A percentile compares a stretch with the other conserved stretches of the same genome.
Conservation (phyloP, 2,329 filamentous ascomycete genomes). For the Trichoderma lentiforme region DNA sequence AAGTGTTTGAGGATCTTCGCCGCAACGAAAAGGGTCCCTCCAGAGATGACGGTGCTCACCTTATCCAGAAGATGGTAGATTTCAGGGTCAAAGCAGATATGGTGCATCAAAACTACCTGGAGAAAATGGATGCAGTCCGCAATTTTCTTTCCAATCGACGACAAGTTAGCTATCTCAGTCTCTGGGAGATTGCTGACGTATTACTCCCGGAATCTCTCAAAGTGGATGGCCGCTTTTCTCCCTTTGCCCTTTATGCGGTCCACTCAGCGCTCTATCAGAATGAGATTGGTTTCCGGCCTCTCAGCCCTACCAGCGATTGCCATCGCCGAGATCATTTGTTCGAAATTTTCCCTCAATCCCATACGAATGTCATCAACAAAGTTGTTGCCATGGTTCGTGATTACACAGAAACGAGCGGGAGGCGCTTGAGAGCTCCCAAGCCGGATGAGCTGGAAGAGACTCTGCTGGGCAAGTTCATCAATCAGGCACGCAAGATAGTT, state of each 20-base stretch:
- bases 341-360: constrained; percentile 46
- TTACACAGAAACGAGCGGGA: constrained; percentile 26
- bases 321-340: constrained; percentile 55
- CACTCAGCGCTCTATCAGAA: constrained; percentile 61
- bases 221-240: constrained; percentile 38
- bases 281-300: constrained; percentile 56
- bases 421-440: constrained; percentile 20
- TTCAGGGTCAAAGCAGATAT: constrained; percentile 44
- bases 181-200: constrained; percentile 49
- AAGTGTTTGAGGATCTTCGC: constrained; percentile 33
- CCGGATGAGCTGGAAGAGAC: constrained; percentile 22
- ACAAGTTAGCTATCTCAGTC: constrained; percentile 44
- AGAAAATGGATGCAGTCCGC: constrained; percentile 46
- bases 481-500: constrained; percentile 49
- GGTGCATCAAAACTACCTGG: constrained; percentile 48
- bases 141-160: constrained; percentile 36
- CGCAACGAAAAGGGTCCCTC: constrained; percentile 41
- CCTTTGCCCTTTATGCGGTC: constrained; percentile 63
- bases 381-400: constrained; percentile 34
- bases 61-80: constrained; percentile 47
- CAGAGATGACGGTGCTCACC: constrained; percentile 38
- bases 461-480: constrained; percentile 44
- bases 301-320: constrained; percentile 46
- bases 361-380: constrained; percentile 30
- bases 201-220: constrained; percentile 40